Evolutionary conservation across 495 filamentous ascomycete species (phyloP).

Genomic region (Aspergillus biplanus): DNA sequence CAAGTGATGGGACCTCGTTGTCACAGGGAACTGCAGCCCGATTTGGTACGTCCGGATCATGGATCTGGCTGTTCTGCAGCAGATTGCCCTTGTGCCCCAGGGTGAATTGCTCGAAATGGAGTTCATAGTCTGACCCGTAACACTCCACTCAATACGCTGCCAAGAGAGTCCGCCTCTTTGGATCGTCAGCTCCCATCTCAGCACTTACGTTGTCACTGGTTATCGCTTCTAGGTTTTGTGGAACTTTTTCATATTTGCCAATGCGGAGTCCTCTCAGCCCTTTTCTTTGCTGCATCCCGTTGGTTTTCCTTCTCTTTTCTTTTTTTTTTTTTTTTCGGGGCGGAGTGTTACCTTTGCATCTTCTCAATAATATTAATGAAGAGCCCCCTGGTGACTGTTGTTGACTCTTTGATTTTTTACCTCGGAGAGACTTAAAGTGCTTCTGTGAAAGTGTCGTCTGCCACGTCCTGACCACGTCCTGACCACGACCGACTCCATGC

Average conservation of each 20-base stretch:
- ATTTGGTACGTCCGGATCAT: not conserved
- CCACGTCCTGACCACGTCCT: not conserved
- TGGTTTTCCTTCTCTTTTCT: slow-evolving; percentile 9
- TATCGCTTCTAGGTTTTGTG: slow-evolving; percentile 15
- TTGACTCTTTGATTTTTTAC: slow-evolving; percentile 4
- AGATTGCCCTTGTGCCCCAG: not conserved
- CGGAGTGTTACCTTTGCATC: not conserved
- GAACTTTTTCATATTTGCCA: slow-evolving; percentile 16
- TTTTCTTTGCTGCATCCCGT: slow-evolving; percentile 8
- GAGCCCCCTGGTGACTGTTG: not conserved
- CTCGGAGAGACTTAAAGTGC: not conserved
- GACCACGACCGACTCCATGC: slow-evolving; percentile 17
- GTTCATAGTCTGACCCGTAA: slow-evolving; percentile 13
- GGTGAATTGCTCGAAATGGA: slow-evolving; percentile 8
- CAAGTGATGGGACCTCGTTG: not conserved
- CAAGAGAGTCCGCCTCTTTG: slow-evolving; percentile 34
- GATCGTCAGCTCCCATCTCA: slow-evolving; percentile 38
- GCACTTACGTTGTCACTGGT: slow-evolving; percentile 32
- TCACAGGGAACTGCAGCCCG: not conserved
- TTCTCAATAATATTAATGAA: not conserved
- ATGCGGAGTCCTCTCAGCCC: slow-evolving; percentile 17
- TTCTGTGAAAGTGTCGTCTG: not conserved
- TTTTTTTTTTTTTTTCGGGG: slow-evolving; percentile 5
- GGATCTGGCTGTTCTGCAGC: no score
- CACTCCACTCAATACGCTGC: slow-evolving; percentile 39